Evolutionary conservation across 2,329 filamentous ascomycete genomes (phyloP), one percentile per base, ranked within the genome.

Genomic region (Trichoderma koningii): DNA sequence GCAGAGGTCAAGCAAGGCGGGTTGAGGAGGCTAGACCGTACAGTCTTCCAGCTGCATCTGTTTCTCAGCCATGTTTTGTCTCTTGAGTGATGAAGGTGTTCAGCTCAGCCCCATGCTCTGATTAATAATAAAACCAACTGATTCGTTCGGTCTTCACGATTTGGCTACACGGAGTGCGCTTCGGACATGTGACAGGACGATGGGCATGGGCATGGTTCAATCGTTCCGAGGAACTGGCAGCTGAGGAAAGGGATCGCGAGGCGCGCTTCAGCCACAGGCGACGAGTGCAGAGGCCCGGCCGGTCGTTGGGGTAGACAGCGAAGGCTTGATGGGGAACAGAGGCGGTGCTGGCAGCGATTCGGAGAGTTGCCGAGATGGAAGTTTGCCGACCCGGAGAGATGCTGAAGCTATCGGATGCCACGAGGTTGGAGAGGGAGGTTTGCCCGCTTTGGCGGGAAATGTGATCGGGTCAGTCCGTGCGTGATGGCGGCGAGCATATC

Each of bases 41-140:
- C 93, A 96, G 79, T 97, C 92, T 86, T 93, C 90, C 82, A 97
- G 83, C 79, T 87, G 88, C 90, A 95, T 92, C 78, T 89, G 91
- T 82, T 82, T 81, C 82, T 86, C 83, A 80, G 86, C 82, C 90
- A 94, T 68, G 66, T 66, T 66, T 66, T 68, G 66, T 66, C 65
- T 15, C 42, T 41, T 14, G 44, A 21, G 55, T 52, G 57, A 19
- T 53, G 38, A 44, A 15, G 51, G 15, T 50, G 45, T 50, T 55
- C n/a, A 64, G 52, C 68, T 66, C 69, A 68, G 66, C 67, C 72
- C 45, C 75, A 75, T 76, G 68, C 73, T 73, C 71, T 64, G 62
- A 45, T 55, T 52, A 48, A 63, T 55, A 52, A 64, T 47, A 51
- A 45, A 62, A 52, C 42, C n/a, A 52, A 9, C 26, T 30, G 30